Percentiles rank a stretch among this genome's conserved stretches.
These are phyloP conservation scores for Leccinum uliginosum DNA, from an alignment of 768 basidiomycete genomes.

Conservation along the genomic window DNA sequence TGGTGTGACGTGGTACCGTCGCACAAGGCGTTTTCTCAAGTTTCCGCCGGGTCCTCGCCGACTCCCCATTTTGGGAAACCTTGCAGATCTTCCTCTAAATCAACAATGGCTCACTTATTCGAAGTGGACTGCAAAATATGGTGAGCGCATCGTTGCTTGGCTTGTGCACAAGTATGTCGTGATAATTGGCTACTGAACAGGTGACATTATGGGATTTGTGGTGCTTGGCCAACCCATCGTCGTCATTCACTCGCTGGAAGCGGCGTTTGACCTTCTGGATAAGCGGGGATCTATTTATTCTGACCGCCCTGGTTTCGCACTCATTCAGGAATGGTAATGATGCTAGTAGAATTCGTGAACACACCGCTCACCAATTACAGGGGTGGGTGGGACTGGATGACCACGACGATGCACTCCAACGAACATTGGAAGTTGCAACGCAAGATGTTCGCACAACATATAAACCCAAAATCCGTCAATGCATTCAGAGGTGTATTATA, in stretches of 20 bases:
- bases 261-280: constrained; percentile 3
- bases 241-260: background rate
- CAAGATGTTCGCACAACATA: constrained; percentile 1
- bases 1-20: constrained; percentile 1
- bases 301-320: constrained; percentile 3
- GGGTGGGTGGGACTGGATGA: constrained; percentile 9
- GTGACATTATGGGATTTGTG: constrained; percentile 1
- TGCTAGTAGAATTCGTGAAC: background rate
- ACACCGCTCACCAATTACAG: background rate
- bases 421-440: constrained; percentile 3
- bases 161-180: background rate
- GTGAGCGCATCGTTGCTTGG: background rate
- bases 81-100: background rate
- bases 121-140: constrained; percentile 1
- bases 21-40: background rate
- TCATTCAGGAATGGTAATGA: constrained; percentile 1
- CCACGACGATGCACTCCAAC: background rate
- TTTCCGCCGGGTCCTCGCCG: constrained; percentile 3
- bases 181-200: background rate
- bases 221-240: constrained; percentile 7
- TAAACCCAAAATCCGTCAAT: background rate
- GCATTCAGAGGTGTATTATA: background rate
- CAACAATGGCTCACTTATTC: constrained; percentile 5
- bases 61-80: constrained; percentile 1
- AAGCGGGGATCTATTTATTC: constrained; percentile 5